Percentiles rank a stretch among this genome's conserved stretches.
Conservation (phyloP, 345 rosid genomes). For the Draba incana region DNA sequence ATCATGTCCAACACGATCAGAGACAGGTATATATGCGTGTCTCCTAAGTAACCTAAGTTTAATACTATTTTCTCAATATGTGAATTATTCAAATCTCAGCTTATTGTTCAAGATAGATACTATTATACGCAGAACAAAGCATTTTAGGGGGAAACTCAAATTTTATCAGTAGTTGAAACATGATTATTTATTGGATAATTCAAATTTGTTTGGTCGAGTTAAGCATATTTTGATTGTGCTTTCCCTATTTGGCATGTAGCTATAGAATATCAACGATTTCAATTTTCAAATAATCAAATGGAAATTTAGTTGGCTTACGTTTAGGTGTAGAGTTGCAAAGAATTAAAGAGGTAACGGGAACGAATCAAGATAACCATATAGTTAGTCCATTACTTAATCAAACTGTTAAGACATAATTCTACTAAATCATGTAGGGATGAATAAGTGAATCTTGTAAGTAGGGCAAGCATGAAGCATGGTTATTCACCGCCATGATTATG, state of each 20-base stretch:
- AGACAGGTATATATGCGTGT: conserved; percentile 28
- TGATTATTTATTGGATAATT: not conserved
- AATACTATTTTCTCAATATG: conserved; percentile 5
- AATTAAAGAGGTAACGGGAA: not conserved
- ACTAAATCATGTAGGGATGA: conserved; percentile 5
- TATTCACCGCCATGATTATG: conserved; percentile 37
- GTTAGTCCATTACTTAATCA: not conserved
- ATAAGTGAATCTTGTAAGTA: conserved; percentile 38
- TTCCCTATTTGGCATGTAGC: too few species aligned
- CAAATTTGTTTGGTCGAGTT: too few species aligned
- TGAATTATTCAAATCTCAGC: not conserved
- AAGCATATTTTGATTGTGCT: too few species aligned
- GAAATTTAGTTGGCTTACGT: not conserved
- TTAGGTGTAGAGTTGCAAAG: not conserved
- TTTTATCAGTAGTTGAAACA: conserved; percentile 2
- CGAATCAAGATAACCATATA: not conserved
- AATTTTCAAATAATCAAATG: not conserved
- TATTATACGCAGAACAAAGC: conserved; percentile 2
- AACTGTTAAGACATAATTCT: not conserved
- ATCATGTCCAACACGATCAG: conserved; percentile 21
- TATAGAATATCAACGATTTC: too few species aligned
- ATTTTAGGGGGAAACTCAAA: not conserved
- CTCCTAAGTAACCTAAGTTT: conserved; percentile 26
- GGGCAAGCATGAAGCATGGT: conserved; percentile 45
- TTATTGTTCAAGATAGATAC: conserved; percentile 9